Conservation (phyloP, 805 yeast species). For the Ogataea henricii region DNA sequence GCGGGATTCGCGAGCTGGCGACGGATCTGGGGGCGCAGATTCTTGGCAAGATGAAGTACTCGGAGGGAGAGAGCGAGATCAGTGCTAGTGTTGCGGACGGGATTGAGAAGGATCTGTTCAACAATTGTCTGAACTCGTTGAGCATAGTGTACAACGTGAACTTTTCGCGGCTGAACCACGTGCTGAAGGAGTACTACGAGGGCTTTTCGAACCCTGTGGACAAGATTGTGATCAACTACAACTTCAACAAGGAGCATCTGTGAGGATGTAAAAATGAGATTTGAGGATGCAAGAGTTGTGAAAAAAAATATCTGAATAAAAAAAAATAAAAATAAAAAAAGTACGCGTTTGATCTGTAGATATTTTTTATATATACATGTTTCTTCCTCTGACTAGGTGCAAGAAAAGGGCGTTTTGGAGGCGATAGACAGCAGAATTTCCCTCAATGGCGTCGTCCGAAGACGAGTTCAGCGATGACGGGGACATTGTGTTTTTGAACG, state of each 20-base stretch:
- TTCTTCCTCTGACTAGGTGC: too few species aligned
- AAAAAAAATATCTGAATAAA: too few species aligned
- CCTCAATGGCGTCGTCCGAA: slow-evolving; percentile 17
- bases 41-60: slow-evolving; percentile 30
- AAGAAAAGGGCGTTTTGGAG: too few species aligned
- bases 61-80: slow-evolving; percentile 29
- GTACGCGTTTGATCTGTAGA: slow-evolving; percentile 15
- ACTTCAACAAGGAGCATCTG: slow-evolving; percentile 31
- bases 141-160: slow-evolving; percentile 60
- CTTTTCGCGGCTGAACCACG: slow-evolving; percentile 53
- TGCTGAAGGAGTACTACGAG: slow-evolving; percentile 58
- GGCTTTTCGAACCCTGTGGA: slow-evolving; percentile 32
- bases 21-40: slow-evolving; percentile 56
- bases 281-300: not conserved
- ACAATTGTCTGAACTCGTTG: slow-evolving; percentile 68
- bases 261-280: not conserved
- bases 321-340: not conserved
- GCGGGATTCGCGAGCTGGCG: slow-evolving; percentile 56
- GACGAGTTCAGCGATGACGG: slow-evolving; percentile 31
- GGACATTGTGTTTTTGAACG: slow-evolving; percentile 21
- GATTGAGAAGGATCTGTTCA: slow-evolving; percentile 55
- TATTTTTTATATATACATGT: not conserved
- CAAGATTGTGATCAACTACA: slow-evolving; percentile 33
- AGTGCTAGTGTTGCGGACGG: slow-evolving; percentile 34
- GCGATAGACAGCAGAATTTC: too few species aligned